Evolutionary conservation across 352 stramenopile species (phyloP).

Genomic region (Phytophthora multivora): DNA sequence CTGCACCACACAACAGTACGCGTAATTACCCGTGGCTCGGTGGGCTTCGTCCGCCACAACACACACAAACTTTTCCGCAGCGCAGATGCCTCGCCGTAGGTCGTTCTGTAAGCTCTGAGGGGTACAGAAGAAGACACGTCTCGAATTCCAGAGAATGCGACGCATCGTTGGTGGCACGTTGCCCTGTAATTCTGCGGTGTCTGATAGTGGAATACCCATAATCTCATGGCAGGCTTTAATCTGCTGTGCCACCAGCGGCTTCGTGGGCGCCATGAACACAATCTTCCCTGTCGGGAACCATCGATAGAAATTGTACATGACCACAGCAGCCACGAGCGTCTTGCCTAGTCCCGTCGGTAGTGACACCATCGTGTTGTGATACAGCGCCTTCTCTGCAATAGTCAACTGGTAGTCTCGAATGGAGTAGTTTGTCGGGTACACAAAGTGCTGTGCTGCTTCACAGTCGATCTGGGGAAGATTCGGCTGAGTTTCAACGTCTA

Average conservation of each 20-base stretch:
- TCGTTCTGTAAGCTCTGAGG: slow-evolving; percentile 98
- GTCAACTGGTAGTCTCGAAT: slow-evolving; percentile 95
- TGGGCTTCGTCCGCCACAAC: slow-evolving; percentile 99
- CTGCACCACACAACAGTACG: slow-evolving; percentile 94
- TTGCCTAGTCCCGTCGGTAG: slow-evolving; percentile 99
- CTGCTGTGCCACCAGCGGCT: slow-evolving; percentile 98
- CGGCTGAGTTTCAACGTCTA: slow-evolving; percentile 43
- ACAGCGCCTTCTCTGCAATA: slow-evolving; percentile 93
- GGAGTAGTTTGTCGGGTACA: slow-evolving; percentile 92
- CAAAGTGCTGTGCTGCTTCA: slow-evolving; percentile 67
- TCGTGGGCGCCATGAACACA: slow-evolving; percentile 98
- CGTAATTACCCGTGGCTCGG: slow-evolving; percentile 96
- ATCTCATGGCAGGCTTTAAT: slow-evolving; percentile 96
- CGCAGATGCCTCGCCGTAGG: slow-evolving; percentile 81
- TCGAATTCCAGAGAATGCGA: slow-evolving; percentile 89
- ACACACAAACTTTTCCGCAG: slow-evolving; percentile 91
- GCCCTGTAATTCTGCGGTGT: slow-evolving; percentile 87
- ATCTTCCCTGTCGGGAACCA: slow-evolving; percentile 97
- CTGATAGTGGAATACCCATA: slow-evolving; percentile 92
- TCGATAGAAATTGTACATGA: slow-evolving; percentile 99
- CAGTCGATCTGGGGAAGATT: slow-evolving; percentile 62
- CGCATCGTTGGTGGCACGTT: slow-evolving; percentile 74
- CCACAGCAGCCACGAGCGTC: slow-evolving; percentile 98
- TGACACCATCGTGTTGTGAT: slow-evolving; percentile 98
- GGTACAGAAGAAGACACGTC: slow-evolving; percentile 98